Base-by-base conservation (phyloP, 495 filamentous ascomycete species). In the Xylaria scruposa region DNA sequence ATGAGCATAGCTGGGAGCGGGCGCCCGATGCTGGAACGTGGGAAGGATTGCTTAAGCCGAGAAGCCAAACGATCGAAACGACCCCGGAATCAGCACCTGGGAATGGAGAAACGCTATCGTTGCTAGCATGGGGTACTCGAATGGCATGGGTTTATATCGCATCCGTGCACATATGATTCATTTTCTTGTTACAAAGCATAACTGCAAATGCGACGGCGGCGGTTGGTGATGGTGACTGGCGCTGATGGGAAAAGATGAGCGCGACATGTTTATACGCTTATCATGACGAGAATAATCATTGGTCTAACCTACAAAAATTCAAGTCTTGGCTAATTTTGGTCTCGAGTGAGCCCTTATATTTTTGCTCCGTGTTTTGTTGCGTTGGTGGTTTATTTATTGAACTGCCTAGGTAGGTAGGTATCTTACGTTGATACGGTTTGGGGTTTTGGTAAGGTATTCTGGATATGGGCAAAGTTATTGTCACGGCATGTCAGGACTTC, bases 261-360 rank as follows among this genome's bases (percentile, higher is more conserved):
- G 21, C 60, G 38, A 44, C 44, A 33, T 44, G 60, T 21, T 63
- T 63, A 29, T 38, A 63, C 26, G 21, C 36, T 63, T 40, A 63
- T 63, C 29, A 44, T 63, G 21, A 44, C 38, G n/a, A 63, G 36
- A 63, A 29, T 29, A 40, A 63, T 63, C 33, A 38, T 63, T 38
- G 58, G 58, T 38, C 29, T 31, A 31, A 31, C 29, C 29, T 31
- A 31, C n/a, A 31, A 60, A 60, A 53, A 38, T 67, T 53, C 46
- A 67, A 67, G 19, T 51, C 44, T 54, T 68, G 65, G 33, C 36
- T 44, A 58, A 17, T 44, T 19, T 17, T 63, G 2, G 8, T 62
- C 38, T 44, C 59, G 24, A 40, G 38, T 24, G 59, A 31, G 36
- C n/a, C 19, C 36, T 13, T 10, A n/a, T n/a, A 15, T 29, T 24